phyloP scores from a whole-genome alignment of 129 eudicot species.

The Chrysanthemum makinoi region DNA sequence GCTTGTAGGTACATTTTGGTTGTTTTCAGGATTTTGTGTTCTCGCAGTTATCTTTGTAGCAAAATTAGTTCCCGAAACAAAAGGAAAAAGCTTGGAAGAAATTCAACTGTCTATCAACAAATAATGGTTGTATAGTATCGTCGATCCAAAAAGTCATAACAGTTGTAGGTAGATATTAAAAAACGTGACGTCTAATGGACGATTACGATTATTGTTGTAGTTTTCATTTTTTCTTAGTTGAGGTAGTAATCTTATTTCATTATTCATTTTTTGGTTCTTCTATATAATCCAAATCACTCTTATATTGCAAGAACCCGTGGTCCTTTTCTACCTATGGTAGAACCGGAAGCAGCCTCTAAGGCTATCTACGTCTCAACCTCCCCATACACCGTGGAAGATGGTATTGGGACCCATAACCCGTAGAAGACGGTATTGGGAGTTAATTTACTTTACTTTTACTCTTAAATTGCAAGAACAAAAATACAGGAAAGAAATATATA shows the following conservation, averaged over 20 bases:
- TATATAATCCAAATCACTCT: too few species aligned
- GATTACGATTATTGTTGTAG: not conserved
- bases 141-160: not conserved
- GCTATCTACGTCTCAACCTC: too few species aligned
- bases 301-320: too few species aligned
- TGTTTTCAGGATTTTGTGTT: slow-evolving; percentile 51
- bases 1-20: slow-evolving; percentile 58
- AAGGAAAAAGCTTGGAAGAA: slow-evolving; percentile 82
- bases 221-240: slow-evolving; percentile 21
- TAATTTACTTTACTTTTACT: too few species aligned
- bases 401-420: too few species aligned
- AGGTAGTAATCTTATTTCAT: slow-evolving; percentile 16
- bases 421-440: too few species aligned
- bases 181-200: slow-evolving; percentile 9
- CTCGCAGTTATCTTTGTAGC: slow-evolving; percentile 62
- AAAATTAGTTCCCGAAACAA: slow-evolving; percentile 79
- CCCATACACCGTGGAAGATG: too few species aligned
- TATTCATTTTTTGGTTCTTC: not conserved
- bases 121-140: not conserved
- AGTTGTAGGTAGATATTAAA: slow-evolving; percentile 12
- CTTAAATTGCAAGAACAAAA: too few species aligned
- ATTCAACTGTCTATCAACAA: slow-evolving; percentile 64
- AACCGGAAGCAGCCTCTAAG: too few species aligned
- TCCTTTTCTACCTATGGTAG: too few species aligned
- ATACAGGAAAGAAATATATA: too few species aligned